Evolutionary conservation across 345 rosid genomes (phyloP), one percentile per base, ranked within the genome.

Genomic region (Rhodomyrtus tomentosa): DNA sequence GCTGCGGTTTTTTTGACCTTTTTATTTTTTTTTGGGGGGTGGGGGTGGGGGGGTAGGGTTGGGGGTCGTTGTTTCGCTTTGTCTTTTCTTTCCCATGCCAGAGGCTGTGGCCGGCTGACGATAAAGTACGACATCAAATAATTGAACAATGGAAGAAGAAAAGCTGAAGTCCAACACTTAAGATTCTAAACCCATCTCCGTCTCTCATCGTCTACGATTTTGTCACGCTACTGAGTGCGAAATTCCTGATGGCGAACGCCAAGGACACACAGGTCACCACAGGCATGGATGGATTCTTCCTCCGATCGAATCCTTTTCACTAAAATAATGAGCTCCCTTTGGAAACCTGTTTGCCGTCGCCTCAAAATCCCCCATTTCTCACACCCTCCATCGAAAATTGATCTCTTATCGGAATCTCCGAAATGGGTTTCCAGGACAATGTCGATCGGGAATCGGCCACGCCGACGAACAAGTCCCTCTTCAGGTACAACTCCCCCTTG

Each of bases 401-500:
- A 68, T 21, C 40, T 68, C 36, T 18, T 36, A 9, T 18, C 7
- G 3, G 38, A 38, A 9, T 68, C 40, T 68, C 45, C 25, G 40
- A 6, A 2, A 82, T 82, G 87, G 87, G 82, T 45, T 27, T n/a
- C 50, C 80, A 82, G 25, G 74, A 87, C 55, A 52, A 49, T 36
- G 36, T 85, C 56, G 87, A 85, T 42, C 91, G 88, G 87, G 81
- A 87, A 36, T 29, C 40, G n/a, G 81, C 73, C 16, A 40, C 51
- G 22, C 73, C 87, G 10, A 72, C 21, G 58, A 54, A 48, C 16
- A 82, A 59, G 62, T 87, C 93, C 14, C 45, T 52, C 42, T 86
- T 92, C 68, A 87, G 98, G 32, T 91, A 93, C 90, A 96, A 95
- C 84, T 96, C 98, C 0, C 99, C 99, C 2, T 58, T 95, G 3